These are phyloP conservation scores for Elymus sibiricus DNA, from an alignment of 176 grass and related monocot genomes.

Conservation along the genomic window DNA sequence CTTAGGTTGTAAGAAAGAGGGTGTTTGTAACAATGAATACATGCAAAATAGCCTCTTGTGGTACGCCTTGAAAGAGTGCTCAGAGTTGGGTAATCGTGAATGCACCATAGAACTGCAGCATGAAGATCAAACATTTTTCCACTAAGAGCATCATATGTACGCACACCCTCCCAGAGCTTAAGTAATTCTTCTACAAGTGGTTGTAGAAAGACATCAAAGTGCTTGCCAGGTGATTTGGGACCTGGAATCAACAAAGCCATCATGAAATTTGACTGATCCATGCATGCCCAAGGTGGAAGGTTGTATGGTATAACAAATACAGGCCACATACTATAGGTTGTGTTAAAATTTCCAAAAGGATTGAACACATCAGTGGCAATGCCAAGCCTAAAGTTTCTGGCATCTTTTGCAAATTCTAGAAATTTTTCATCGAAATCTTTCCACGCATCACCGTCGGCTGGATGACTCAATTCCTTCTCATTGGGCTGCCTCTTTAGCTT, in stretches of 20 bases:
- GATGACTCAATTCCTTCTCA: not conserved
- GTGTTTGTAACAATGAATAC: not conserved
- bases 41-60: conserved; percentile 14
- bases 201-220: not conserved
- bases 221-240: not conserved
- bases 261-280: not conserved
- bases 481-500: not conserved
- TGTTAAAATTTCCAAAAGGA: not conserved
- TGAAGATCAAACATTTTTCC: not conserved
- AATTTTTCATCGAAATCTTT: not conserved
- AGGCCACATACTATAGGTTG: not conserved
- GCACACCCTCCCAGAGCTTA: not conserved
- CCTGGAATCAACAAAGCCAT: not conserved
- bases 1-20: not conserved
- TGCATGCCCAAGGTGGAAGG: not conserved
- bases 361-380: not conserved
- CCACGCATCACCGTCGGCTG: not conserved
- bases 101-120: not conserved
- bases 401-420: not conserved
- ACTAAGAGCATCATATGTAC: conserved; percentile 4
- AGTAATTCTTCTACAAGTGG: not conserved
- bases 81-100: not conserved
- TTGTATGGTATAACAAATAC: not conserved
- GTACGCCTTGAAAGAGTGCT: not conserved
- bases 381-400: not conserved